Conservation (phyloP, 2,329 filamentous ascomycete species). For the Mariannaea elegans region DNA sequence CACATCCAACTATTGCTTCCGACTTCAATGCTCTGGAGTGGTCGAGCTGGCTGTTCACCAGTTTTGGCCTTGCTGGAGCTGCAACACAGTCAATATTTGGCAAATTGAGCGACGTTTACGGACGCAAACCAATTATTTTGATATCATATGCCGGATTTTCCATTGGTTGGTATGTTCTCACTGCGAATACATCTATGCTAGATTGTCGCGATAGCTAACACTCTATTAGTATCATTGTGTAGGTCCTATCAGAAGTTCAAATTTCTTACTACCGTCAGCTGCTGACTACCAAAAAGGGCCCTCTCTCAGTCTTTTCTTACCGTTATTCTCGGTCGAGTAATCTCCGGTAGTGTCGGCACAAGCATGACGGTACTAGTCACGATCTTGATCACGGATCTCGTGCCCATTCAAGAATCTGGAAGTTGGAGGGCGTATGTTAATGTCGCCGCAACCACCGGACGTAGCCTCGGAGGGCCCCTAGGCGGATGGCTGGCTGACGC, state of each 20-base stretch:
- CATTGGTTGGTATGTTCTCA: background rate
- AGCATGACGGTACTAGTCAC: constrained; percentile 2
- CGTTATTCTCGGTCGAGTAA: background rate
- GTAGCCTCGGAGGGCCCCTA: background rate
- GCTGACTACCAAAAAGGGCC: background rate
- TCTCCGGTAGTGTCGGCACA: constrained; percentile 1
- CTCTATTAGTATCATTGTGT: background rate
- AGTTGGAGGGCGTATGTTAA: background rate
- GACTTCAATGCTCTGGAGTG: constrained; percentile 9
- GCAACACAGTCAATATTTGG: background rate
- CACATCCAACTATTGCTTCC: background rate
- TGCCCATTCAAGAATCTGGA: background rate
- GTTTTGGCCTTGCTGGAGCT: constrained; percentile 5
- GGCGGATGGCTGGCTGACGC: constrained; percentile 3
- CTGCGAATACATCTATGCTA: no score
- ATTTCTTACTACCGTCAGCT: background rate
- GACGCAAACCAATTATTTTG: constrained; percentile 1
- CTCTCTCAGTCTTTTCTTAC: background rate
- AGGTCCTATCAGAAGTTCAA: background rate
- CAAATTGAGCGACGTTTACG: constrained; percentile 6
- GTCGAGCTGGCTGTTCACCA: constrained; percentile 6
- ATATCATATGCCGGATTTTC: constrained; percentile 6
- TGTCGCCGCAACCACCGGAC: background rate
- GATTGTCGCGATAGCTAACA: background rate
- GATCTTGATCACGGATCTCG: background rate